Evolutionary conservation across 441 rosid species (phyloP).

Genomic region (Pelargonium citronellum): DNA sequence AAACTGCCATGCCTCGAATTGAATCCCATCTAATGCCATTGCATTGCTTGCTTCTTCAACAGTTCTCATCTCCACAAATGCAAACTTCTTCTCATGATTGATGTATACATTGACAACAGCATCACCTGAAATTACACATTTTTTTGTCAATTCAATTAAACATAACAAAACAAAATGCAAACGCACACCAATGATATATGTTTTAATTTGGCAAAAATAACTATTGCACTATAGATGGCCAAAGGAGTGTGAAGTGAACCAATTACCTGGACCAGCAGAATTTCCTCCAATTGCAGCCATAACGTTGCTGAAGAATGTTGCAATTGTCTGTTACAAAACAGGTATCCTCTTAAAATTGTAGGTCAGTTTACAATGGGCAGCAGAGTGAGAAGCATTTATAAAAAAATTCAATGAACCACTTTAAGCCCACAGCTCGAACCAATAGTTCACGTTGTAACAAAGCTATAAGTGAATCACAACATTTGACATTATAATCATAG

Average conservation of each 20-base stretch:
- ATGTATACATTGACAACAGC: constrained; percentile 49
- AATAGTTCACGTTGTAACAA: neutral
- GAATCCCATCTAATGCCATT: constrained; percentile 47
- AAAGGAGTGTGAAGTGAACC: neutral
- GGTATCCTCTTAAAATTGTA: constrained; percentile 2
- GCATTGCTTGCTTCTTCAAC: constrained; percentile 49
- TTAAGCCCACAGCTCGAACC: neutral
- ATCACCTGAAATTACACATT: constrained; percentile 31
- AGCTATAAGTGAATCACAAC: neutral
- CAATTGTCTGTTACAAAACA: constrained; percentile 25
- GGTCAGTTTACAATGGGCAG: neutral
- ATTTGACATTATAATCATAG: neutral
- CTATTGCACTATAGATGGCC: neutral
- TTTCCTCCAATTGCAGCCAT: constrained; percentile 33
- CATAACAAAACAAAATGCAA: neutral
- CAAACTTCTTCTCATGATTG: constrained; percentile 46
- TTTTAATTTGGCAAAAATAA: neutral
- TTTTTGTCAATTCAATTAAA: neutral
- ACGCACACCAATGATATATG: neutral
- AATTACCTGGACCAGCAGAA: constrained; percentile 30
- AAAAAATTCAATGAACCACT: neutral
- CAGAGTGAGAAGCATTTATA: neutral
- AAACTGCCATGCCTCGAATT: constrained; percentile 33
- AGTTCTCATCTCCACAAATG: constrained; percentile 48
- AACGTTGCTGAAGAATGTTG: constrained; percentile 30